A percentile compares a stretch with the other conserved stretches of the same genome.
phyloP scores from a whole-genome alignment of 73 alveolate genomes.

The Diophrys appendiculata region DNA sequence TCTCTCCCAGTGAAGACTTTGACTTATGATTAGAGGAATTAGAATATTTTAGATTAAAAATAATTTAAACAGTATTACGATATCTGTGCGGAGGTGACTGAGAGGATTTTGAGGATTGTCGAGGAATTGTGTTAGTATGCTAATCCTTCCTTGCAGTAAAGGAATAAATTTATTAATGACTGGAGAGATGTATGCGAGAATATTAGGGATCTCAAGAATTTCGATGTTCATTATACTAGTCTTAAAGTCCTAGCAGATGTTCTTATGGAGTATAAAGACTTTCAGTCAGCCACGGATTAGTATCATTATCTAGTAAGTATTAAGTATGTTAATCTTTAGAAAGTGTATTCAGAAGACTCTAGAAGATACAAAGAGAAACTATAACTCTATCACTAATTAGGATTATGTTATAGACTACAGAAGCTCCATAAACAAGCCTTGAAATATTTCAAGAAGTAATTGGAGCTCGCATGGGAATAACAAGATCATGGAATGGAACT shows the following conservation, averaged over 20 bases:
- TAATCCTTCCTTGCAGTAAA: background rate
- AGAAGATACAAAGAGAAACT: conserved; percentile 37
- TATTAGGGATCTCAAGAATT: background rate
- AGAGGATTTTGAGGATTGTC: background rate
- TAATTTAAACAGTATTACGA: background rate
- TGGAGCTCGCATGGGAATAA: conserved; percentile 53
- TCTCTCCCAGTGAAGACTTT: too few relatives aligned
- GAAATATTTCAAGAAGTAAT: conserved; percentile 39
- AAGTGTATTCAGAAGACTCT: conserved; percentile 36
- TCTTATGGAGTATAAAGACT: conserved; percentile 31
- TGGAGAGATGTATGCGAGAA: conserved; percentile 6
- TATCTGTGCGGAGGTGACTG: background rate
- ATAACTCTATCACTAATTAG: conserved; percentile 33
- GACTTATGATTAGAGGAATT: too few relatives aligned
- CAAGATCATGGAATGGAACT: conserved; percentile 50
- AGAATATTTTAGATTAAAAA: too few relatives aligned
- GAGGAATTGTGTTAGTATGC: background rate
- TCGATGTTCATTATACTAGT: background rate
- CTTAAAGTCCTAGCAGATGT: conserved; percentile 30
- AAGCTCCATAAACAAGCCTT: conserved; percentile 49
- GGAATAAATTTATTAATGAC: background rate
- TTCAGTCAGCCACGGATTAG: conserved; percentile 27
- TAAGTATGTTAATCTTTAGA: conserved; percentile 2
- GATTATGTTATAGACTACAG: conserved; percentile 55
- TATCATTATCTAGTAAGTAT: background rate